Evolutionary conservation across 2,329 filamentous ascomycete genomes (phyloP).

Genomic region (Aspergillus intermedius): DNA sequence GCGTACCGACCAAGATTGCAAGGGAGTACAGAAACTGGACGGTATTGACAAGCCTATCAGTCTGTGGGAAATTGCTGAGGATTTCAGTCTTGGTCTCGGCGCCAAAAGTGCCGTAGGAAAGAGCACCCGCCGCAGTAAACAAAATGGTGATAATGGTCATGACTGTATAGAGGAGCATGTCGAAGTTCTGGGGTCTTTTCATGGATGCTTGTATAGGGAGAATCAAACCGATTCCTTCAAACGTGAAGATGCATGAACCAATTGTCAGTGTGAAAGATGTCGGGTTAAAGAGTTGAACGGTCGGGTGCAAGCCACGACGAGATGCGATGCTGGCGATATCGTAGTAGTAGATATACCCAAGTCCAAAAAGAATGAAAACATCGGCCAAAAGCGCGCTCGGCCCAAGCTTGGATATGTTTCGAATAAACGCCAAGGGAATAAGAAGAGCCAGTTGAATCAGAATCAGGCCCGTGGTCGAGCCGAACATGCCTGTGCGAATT

Average conservation of each 20-base stretch:
- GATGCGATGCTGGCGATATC: slow-evolving; percentile 76
- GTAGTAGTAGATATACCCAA: slow-evolving; percentile 90
- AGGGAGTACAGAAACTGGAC: slow-evolving; percentile 93
- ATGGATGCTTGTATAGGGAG: slow-evolving; percentile 96
- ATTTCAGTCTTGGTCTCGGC: slow-evolving; percentile 92
- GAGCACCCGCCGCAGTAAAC: slow-evolving; percentile 80
- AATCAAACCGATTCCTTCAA: slow-evolving; percentile 91
- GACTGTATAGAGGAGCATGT: slow-evolving; percentile 72
- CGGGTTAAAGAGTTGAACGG: slow-evolving; percentile 82
- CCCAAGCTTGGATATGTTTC: slow-evolving; percentile 91
- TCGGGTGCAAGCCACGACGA: slow-evolving; percentile 62
- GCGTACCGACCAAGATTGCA: slow-evolving; percentile 85
- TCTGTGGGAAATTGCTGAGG: slow-evolving; percentile 86
- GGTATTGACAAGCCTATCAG: slow-evolving; percentile 83
- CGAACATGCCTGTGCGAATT: slow-evolving; percentile 38
- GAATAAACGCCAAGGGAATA: slow-evolving; percentile 79
- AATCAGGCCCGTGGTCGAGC: slow-evolving; percentile 57
- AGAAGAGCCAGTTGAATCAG: slow-evolving; percentile 86
- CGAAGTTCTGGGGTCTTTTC: slow-evolving; percentile 82
- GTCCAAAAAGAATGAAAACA: slow-evolving; percentile 81
- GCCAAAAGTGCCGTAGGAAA: slow-evolving; percentile 91
- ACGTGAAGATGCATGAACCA: slow-evolving; percentile 95
- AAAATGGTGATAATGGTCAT: slow-evolving; percentile 91
- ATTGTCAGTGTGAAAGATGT: slow-evolving; percentile 92
- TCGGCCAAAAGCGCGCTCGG: slow-evolving; percentile 88